Evolutionary conservation across 2,329 filamentous ascomycete genomes (phyloP), one percentile per base, ranked within the genome.

Genomic region (Penicillium sp.): DNA sequence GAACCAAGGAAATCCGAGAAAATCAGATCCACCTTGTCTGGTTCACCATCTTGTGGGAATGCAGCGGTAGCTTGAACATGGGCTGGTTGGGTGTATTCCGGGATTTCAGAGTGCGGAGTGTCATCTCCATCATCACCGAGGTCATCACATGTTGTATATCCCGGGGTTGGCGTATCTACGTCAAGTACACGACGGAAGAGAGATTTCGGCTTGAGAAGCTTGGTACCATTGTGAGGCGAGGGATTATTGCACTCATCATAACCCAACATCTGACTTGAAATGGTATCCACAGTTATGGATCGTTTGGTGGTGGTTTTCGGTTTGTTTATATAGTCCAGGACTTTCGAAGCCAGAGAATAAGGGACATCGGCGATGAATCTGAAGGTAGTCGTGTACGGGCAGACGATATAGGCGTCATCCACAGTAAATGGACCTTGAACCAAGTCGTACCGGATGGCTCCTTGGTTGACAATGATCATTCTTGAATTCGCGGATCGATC

Each of bases 401-500:
- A 56, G 33, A 65, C 60, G 25, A 65, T 27, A 27, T 27, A 27
- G 7, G 25, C 25, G 7, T 27, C 25, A 6, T 27, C 25, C 25
- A 27, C 25, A 27, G 25, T 27, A 8, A 27, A 27, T 7, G 25
- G 25, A 0, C 86, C 86, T 70, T 87, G 79, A 59, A 83, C 78
- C 13, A 89, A 71, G 62, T 88, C 85, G 65, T 87, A 88, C 2
- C 85, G 82, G 25, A 88, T 78, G 33, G 77, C 78, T 27, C 85
- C 85, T 0, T 84, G 86, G 70, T 88, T 88, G 59, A 81, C 79
- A 60, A 87, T 78, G 58, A 87, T 80, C 44, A 87, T 74, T 31
- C 85, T 79, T 1, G 84, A 75, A 27, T 73, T 78, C 54, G 80
- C 73, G 39, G 76, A 73, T n/a, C 82, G 78, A 17, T 77, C 76